These are phyloP conservation scores for Zasmidium cellare DNA, from an alignment of 2,329 filamentous ascomycete genomes.

Conservation along the genomic window DNA sequence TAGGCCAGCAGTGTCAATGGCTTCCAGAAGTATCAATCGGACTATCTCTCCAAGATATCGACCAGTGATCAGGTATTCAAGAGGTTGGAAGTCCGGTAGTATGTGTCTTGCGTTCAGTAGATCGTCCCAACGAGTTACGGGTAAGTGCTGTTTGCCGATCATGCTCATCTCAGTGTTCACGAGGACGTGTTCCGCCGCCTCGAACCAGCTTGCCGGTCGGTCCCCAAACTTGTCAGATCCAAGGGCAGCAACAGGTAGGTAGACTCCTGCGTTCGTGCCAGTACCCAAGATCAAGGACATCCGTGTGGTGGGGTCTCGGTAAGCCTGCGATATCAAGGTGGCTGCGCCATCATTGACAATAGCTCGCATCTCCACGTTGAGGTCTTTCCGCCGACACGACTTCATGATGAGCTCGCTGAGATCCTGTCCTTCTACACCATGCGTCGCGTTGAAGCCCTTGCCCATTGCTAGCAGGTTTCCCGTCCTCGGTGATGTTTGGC, in stretches of 20 bases:
- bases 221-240: conserved; percentile 57
- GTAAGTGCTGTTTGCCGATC: conserved; percentile 61
- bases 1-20: conserved; percentile 55
- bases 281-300: conserved; percentile 66
- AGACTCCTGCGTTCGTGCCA: conserved; percentile 64
- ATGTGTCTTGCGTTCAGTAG: conserved; percentile 57
- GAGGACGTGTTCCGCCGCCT: conserved; percentile 60
- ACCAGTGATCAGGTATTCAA: conserved; percentile 65
- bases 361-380: conserved; percentile 61
- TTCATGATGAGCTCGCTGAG: conserved; percentile 60
- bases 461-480: conserved; percentile 63
- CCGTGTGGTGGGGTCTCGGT: conserved; percentile 59
- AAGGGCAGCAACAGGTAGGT: conserved; percentile 57
- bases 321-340: conserved; percentile 62
- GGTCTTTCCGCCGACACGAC: conserved; percentile 54
- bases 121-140: conserved; percentile 63
- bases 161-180: conserved; percentile 68
- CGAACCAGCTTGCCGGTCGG: conserved; percentile 56
- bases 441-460: conserved; percentile 63
- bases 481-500: conserved; percentile 61
- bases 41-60: conserved; percentile 65
- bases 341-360: conserved; percentile 66
- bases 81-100: conserved; percentile 63
- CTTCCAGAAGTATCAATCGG: conserved; percentile 61
- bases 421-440: conserved; percentile 60